Evolutionary conservation across 768 basidiomycete genomes (phyloP).

Genomic region (Flagelloscypha sp.): DNA sequence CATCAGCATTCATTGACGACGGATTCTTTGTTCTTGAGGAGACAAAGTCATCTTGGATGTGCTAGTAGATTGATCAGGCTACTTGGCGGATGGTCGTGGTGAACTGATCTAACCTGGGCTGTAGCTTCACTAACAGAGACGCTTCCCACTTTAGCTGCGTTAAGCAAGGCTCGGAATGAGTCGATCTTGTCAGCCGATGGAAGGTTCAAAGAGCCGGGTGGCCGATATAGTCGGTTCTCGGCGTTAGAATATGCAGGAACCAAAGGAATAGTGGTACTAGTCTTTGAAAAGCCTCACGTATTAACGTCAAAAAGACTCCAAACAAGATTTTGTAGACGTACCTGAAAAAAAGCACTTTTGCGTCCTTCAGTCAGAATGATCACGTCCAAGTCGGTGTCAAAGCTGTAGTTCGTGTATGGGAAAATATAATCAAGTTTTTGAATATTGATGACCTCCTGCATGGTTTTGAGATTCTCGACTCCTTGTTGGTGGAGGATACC

Average conservation of each 20-base stretch:
- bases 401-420: constrained; percentile 65
- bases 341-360: constrained; percentile 70
- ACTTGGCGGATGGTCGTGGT: constrained; percentile 1
- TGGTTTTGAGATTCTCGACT: constrained; percentile 49
- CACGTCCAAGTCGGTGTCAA: constrained; percentile 67
- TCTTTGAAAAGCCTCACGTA: constrained; percentile 33
- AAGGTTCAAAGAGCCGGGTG: constrained; percentile 29
- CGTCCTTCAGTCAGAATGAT: constrained; percentile 54
- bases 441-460: constrained; percentile 53
- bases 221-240: constrained; percentile 38
- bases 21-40: constrained; percentile 26
- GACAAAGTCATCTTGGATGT: constrained; percentile 73
- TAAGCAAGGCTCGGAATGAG: constrained; percentile 49
- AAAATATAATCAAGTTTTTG: constrained; percentile 71
- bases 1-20: constrained; percentile 37
- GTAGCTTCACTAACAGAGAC: constrained; percentile 44
- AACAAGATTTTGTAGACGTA: constrained; percentile 16
- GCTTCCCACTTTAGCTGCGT: constrained; percentile 51
- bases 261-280: constrained; percentile 48
- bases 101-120: constrained; percentile 41
- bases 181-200: constrained; percentile 42
- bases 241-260: constrained; percentile 18
- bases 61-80: constrained; percentile 27
- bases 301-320: neutral
- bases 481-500: constrained; percentile 51